A percentile compares a stretch with the other conserved stretches of the same genome.
These are phyloP conservation scores for Penicillium bovifimosum DNA, from an alignment of 495 filamentous ascomycete species.

Conservation along the genomic window DNA sequence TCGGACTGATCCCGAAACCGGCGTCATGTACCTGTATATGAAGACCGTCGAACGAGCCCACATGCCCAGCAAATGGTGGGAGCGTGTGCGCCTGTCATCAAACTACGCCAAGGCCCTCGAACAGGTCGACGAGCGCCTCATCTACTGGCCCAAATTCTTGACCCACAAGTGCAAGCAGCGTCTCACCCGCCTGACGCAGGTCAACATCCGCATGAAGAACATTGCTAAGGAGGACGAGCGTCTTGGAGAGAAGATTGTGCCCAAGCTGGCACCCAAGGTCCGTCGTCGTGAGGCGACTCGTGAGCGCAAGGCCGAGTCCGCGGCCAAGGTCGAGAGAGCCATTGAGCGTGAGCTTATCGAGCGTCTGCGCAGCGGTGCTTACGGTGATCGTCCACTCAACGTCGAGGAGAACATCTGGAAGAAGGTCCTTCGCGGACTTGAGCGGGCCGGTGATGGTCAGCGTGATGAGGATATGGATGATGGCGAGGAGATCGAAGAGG, in stretches of 20 bases:
- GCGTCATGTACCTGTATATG: slow-evolving; percentile 91
- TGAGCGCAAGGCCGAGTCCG: slow-evolving; percentile 88
- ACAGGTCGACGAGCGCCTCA: slow-evolving; percentile 81
- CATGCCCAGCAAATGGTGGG: slow-evolving; percentile 90
- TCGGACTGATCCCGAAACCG: slow-evolving; percentile 72
- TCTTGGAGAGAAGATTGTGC: slow-evolving; percentile 85
- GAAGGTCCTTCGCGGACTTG: slow-evolving; percentile 87
- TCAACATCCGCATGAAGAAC: slow-evolving; percentile 76
- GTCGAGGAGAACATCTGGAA: slow-evolving; percentile 94
- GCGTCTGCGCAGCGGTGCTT: slow-evolving; percentile 82
- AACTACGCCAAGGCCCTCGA: slow-evolving; percentile 86
- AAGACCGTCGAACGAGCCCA: slow-evolving; percentile 91
- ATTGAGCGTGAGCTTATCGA: slow-evolving; percentile 97
- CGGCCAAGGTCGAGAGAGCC: slow-evolving; percentile 90
- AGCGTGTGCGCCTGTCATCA: slow-evolving; percentile 80
- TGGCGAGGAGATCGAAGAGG: slow-evolving; percentile 69
- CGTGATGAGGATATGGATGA: slow-evolving; percentile 88
- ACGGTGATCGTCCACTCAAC: slow-evolving; percentile 91
- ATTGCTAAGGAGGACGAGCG: slow-evolving; percentile 83
- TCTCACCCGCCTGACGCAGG: slow-evolving; percentile 88
- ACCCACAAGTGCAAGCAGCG: slow-evolving; percentile 98
- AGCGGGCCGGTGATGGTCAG: slow-evolving; percentile 75
- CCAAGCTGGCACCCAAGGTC: slow-evolving; percentile 89
- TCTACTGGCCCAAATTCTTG: slow-evolving; percentile 96
- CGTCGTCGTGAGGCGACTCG: slow-evolving; percentile 79